These are phyloP conservation scores for Xylaria sp. DNA, from an alignment of 2,329 filamentous ascomycete species.

Conservation along the genomic window DNA sequence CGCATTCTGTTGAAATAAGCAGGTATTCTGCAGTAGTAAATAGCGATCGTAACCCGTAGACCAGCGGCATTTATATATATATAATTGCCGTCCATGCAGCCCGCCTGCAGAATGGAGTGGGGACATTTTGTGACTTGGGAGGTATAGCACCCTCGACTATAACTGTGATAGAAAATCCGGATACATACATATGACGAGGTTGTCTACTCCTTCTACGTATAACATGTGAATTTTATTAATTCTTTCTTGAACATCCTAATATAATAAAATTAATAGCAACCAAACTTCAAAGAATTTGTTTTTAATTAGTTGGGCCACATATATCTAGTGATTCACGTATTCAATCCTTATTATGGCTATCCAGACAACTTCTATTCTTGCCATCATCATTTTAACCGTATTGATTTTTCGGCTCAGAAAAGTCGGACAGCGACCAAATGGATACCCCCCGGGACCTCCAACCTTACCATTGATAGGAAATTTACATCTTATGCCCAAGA, in stretches of 20 bases:
- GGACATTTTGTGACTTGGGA: too few species aligned
- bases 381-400: not conserved
- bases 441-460: conserved; percentile 62
- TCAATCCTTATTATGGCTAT: conserved; percentile 8
- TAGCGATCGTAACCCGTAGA: not conserved
- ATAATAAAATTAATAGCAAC: too few species aligned
- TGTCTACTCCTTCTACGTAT: too few species aligned
- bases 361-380: not conserved
- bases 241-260: too few species aligned
- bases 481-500: conserved; percentile 60
- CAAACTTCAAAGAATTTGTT: too few species aligned
- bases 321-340: too few species aligned
- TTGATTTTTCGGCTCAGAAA: conserved; percentile 34
- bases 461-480: conserved; percentile 64
- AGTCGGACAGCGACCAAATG: conserved; percentile 47
- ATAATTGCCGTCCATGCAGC: not conserved
- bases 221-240: too few species aligned
- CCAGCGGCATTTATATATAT: not conserved
- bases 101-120: not conserved
- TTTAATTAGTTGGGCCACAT: too few species aligned
- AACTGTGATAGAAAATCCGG: too few species aligned
- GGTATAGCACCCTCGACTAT: not conserved
- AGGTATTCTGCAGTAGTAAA: not conserved
- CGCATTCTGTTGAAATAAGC: not conserved
- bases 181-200: too few species aligned